Evolutionary conservation across 148 eudicot species (phyloP).

Genomic region (Mesembryanthemum crystallinum): DNA sequence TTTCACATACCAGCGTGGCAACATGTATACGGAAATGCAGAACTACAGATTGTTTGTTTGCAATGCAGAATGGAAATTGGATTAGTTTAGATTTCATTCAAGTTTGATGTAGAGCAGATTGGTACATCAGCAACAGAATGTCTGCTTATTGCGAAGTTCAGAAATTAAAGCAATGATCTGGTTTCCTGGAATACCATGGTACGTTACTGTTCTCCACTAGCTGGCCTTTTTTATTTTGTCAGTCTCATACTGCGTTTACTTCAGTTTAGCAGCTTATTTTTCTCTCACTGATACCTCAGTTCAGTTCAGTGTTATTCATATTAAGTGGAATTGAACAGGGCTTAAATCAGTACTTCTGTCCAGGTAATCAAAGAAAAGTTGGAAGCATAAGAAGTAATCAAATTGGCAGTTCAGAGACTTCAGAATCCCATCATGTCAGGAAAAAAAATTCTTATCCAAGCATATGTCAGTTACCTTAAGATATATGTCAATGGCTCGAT

Average conservation of each 20-base stretch:
- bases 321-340: too few relatives aligned
- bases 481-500: slow-evolving; percentile 84
- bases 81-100: neutral
- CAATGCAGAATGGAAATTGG: neutral
- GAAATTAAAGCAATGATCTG: neutral
- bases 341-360: too few relatives aligned
- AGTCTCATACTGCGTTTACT: too few relatives aligned
- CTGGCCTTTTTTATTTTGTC: too few relatives aligned
- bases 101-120: neutral
- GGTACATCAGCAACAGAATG: neutral
- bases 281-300: too few relatives aligned
- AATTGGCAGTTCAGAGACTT: neutral
- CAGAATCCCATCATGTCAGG: neutral
- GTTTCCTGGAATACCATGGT: neutral
- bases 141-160: neutral
- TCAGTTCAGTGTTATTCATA: too few relatives aligned
- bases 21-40: neutral
- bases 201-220: too few relatives aligned
- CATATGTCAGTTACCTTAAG: slow-evolving; percentile 56
- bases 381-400: neutral
- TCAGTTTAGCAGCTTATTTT: too few relatives aligned
- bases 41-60: neutral
- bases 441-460: neutral
- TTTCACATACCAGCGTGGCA: neutral
- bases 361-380: too few relatives aligned